Evolutionary conservation across 2,329 filamentous ascomycete genomes (phyloP).

Genomic region (Mariannaea sp.): DNA sequence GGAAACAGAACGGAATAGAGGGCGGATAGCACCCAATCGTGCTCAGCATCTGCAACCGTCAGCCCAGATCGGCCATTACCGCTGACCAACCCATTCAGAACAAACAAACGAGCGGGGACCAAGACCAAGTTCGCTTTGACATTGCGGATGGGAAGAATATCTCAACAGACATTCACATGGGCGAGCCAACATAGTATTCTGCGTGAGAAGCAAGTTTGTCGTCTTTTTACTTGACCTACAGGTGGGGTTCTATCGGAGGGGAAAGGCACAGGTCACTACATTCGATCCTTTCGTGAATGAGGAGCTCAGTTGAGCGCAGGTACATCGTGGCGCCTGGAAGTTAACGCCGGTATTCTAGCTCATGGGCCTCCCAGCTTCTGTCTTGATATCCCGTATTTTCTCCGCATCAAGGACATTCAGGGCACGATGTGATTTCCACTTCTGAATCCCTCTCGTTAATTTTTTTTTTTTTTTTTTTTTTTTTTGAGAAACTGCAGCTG

Average conservation of each 20-base stretch:
- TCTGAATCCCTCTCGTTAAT: background rate
- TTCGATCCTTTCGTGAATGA: too few species aligned
- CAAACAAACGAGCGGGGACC: constrained; percentile 7
- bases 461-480: too few species aligned
- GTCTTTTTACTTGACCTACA: background rate
- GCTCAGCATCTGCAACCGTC: constrained; percentile 31
- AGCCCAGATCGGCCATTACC: constrained; percentile 31
- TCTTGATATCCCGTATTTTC: too few species aligned
- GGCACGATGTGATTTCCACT: too few species aligned
- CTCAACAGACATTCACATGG: background rate
- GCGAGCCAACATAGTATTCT: background rate
- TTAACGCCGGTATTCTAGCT: too few species aligned
- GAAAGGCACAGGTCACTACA: too few species aligned
- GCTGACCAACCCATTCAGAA: constrained; percentile 9
- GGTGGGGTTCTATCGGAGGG: too few species aligned
- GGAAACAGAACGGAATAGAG: constrained; percentile 19
- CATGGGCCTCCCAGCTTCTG: too few species aligned
- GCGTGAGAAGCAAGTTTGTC: background rate
- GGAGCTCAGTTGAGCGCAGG: too few species aligned
- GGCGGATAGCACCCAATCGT: constrained; percentile 28
- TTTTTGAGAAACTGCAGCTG: too few species aligned
- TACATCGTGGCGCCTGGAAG: too few species aligned
- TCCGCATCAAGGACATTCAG: too few species aligned
- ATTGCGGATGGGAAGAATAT: constrained; percentile 1
- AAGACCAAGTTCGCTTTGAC: constrained; percentile 1